These are phyloP conservation scores for Erodium chrysanthum DNA, from an alignment of 441 rosid genomes.

Conservation along the genomic window DNA sequence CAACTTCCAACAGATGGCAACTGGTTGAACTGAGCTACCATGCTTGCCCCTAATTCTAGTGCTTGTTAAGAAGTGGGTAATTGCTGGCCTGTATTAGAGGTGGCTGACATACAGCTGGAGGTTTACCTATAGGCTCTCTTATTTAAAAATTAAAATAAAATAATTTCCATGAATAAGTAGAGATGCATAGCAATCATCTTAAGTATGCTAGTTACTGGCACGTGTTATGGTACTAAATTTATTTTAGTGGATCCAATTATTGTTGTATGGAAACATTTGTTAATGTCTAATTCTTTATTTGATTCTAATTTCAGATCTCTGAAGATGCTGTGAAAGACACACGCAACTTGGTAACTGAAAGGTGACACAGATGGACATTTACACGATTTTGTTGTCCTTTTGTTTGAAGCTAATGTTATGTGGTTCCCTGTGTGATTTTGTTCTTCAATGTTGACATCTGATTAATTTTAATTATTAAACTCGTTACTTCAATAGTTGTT, in stretches of 20 bases:
- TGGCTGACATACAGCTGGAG: not conserved
- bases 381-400: constrained; percentile 8
- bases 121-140: not conserved
- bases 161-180: not conserved
- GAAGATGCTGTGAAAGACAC: constrained; percentile 74
- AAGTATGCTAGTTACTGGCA: not conserved
- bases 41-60: constrained; percentile 1
- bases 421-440: not conserved
- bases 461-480: not conserved
- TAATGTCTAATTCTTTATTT: constrained; percentile 15
- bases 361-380: constrained; percentile 35
- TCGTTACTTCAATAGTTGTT: not conserved
- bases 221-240: not conserved
- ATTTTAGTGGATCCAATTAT: not conserved
- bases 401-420: constrained; percentile 8
- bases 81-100: not conserved
- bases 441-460: constrained; percentile 1
- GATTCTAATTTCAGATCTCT: constrained; percentile 52
- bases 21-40: not conserved
- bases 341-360: constrained; percentile 55
- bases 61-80: not conserved
- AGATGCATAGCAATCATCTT: not conserved
- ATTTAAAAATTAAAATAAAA: not conserved
- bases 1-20: not conserved
- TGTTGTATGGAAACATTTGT: not conserved